A percentile compares a stretch with the other conserved stretches of the same genome.
phyloP scores from a whole-genome alignment of 805 yeast species.

The Saccharomycopsis sp. region DNA sequence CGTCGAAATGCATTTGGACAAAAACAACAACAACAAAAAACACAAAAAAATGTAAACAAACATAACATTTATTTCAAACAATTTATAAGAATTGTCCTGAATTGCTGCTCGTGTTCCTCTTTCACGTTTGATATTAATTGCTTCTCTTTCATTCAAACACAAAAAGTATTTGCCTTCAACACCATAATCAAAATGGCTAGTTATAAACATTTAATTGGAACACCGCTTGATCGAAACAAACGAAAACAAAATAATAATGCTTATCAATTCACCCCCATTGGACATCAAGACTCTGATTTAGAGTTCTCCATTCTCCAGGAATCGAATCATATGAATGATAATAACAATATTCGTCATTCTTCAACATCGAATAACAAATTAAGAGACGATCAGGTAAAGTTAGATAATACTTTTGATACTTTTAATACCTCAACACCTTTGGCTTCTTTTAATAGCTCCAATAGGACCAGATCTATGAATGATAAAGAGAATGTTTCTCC shows the following conservation, averaged over 20 bases:
- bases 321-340: background rate
- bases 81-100: too few species aligned
- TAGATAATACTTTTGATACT: constrained; percentile 9
- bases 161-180: too few species aligned
- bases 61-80: too few species aligned
- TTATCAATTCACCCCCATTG: constrained; percentile 17
- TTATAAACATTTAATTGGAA: constrained; percentile 12
- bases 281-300: constrained; percentile 11
- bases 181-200: constrained; percentile 14
- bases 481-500: constrained; percentile 1
- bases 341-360: background rate
- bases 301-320: constrained; percentile 10
- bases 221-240: constrained; percentile 8
- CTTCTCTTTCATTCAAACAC: too few species aligned
- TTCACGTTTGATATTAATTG: too few species aligned
- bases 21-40: too few species aligned
- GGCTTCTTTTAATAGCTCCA: background rate
- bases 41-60: too few species aligned
- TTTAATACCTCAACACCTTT: constrained; percentile 15
- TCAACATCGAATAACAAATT: background rate
- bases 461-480: too few species aligned
- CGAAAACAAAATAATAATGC: constrained; percentile 3
- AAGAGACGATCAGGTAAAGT: background rate
- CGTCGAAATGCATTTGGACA: too few species aligned
- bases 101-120: too few species aligned